Conservation (phyloP, 1,284 basidiomycete species). For the Omphalotus olearius region DNA sequence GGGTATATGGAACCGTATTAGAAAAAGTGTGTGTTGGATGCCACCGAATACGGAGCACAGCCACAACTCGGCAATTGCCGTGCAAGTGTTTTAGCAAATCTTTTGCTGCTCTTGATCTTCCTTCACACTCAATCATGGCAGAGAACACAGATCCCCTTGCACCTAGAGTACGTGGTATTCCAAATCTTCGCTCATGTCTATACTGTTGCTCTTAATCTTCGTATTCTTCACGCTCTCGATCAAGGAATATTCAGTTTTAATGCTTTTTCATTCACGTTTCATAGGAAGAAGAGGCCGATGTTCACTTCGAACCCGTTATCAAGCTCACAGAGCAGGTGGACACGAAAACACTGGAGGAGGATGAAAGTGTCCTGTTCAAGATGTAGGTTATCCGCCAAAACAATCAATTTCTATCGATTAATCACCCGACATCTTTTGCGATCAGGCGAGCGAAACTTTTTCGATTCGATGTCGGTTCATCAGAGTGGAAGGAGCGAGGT, state of each 20-base stretch:
- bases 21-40: no score
- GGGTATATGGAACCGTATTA: slow-evolving; percentile 36
- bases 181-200: neutral
- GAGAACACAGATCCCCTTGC: slow-evolving; percentile 62
- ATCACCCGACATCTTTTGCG: slow-evolving; percentile 6
- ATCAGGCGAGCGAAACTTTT: slow-evolving; percentile 96
- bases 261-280: slow-evolving; percentile 13
- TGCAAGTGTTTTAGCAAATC: slow-evolving; percentile 7
- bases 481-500: slow-evolving; percentile 97
- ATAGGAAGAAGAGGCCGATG: slow-evolving; percentile 84
- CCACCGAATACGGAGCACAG: slow-evolving; percentile 6
- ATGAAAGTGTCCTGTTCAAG: slow-evolving; percentile 94
- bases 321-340: slow-evolving; percentile 96
- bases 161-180: slow-evolving; percentile 52
- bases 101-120: slow-evolving; percentile 28
- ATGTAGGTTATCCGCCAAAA: slow-evolving; percentile 62
- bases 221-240: slow-evolving; percentile 1
- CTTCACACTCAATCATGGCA: slow-evolving; percentile 45
- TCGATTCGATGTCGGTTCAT: slow-evolving; percentile 79
- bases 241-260: neutral
- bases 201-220: slow-evolving; percentile 6
- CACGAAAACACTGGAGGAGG: slow-evolving; percentile 93
- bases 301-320: slow-evolving; percentile 95
- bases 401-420: slow-evolving; percentile 18
- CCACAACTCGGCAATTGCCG: slow-evolving; percentile 20